phyloP scores from a whole-genome alignment of 768 basidiomycete genomes.

The Suillus subaureus region DNA sequence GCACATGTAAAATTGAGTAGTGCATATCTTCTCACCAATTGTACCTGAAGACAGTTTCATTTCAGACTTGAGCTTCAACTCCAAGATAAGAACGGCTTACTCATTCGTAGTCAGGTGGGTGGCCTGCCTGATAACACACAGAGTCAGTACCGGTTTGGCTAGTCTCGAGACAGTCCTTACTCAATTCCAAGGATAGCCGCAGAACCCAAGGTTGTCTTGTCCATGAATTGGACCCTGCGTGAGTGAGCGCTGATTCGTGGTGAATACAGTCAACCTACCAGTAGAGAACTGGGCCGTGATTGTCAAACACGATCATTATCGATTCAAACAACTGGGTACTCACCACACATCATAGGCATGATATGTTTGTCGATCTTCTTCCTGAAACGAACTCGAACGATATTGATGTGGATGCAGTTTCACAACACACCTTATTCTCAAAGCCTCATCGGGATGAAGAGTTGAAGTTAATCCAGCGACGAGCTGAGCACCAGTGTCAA shows the following conservation, averaged over 20 bases:
- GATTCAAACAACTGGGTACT: conserved; percentile 19
- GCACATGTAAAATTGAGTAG: neutral
- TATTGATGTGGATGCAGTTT: neutral
- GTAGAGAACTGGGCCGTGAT: conserved; percentile 43
- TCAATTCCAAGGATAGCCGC: conserved; percentile 66
- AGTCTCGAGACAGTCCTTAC: conserved; percentile 32
- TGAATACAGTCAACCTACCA: conserved; percentile 36
- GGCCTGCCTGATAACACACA: conserved; percentile 41
- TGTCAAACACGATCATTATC: neutral
- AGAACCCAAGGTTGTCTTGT: conserved; percentile 65
- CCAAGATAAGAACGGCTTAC: conserved; percentile 33
- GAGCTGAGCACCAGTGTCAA: conserved; percentile 61
- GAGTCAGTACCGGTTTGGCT: neutral
- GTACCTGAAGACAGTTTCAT: neutral
- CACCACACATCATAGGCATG: conserved; percentile 64
- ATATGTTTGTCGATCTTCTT: conserved; percentile 65
- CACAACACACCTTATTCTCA: conserved; percentile 45
- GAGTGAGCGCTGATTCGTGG: neutral
- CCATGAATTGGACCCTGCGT: conserved; percentile 70
- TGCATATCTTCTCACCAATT: conserved; percentile 7
- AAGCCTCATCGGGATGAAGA: conserved; percentile 51
- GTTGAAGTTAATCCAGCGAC: conserved; percentile 41
- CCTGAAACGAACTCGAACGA: conserved; percentile 20
- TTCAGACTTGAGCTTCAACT: neutral
- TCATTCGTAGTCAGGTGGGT: conserved; percentile 65